A percentile compares a stretch with the other conserved stretches of the same genome.
These are phyloP conservation scores for Aspergillus sp. DNA, from an alignment of 2,329 filamentous ascomycete genomes.

Conservation along the genomic window DNA sequence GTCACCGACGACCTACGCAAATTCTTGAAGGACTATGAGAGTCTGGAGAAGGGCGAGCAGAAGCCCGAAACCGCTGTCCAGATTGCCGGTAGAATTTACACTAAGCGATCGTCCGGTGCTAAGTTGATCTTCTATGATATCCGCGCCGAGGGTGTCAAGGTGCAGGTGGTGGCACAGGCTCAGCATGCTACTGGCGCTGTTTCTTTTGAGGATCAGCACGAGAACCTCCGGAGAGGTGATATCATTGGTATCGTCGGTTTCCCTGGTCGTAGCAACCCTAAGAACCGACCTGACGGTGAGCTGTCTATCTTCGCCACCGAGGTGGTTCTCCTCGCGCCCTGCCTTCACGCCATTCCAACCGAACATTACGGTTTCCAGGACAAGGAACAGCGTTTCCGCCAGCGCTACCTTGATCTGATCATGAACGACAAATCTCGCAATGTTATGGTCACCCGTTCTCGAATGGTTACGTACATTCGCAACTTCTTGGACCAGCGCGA, in stretches of 20 bases:
- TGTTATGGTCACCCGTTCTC: constrained; percentile 79
- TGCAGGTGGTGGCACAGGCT: constrained; percentile 91
- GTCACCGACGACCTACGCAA: constrained; percentile 78
- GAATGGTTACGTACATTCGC: constrained; percentile 86
- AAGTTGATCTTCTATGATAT: constrained; percentile 94
- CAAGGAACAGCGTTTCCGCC: constrained; percentile 86
- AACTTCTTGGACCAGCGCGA: constrained; percentile 83
- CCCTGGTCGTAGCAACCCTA: constrained; percentile 81
- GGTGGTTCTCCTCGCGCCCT: constrained; percentile 82
- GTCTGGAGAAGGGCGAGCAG: constrained; percentile 82
- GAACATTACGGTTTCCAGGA: constrained; percentile 96
- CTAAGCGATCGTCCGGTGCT: constrained; percentile 75
- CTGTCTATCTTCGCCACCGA: constrained; percentile 90
- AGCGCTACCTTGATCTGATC: constrained; percentile 92
- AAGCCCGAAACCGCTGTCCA: constrained; percentile 72
- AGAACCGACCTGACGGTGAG: constrained; percentile 85
- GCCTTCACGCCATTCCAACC: constrained; percentile 79
- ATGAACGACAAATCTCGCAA: constrained; percentile 89
- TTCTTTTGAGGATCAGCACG: constrained; percentile 83
- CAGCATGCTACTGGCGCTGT: constrained; percentile 70
- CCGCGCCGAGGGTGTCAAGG: constrained; percentile 69
- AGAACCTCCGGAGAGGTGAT: constrained; percentile 85
- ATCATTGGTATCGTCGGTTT: constrained; percentile 86
- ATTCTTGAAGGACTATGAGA: constrained; percentile 73
- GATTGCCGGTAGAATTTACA: constrained; percentile 85